Percentiles rank a stretch among this genome's conserved stretches.
Conservation (phyloP, 2,329 filamentous ascomycete species). For the Penicillium expansum region DNA sequence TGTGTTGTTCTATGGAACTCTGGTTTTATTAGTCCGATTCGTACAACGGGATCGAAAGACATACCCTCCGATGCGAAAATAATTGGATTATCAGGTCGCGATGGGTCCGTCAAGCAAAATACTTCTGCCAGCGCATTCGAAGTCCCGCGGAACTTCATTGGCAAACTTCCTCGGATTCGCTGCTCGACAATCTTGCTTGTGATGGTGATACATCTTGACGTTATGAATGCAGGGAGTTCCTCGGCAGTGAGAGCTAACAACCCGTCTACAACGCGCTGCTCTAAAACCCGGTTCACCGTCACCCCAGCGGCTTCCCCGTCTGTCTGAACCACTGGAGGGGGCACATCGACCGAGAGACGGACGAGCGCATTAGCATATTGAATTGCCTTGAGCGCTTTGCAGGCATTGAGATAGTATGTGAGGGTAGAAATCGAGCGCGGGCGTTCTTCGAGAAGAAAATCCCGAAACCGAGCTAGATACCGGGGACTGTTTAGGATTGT, state of each 20-base stretch:
- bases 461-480: slow-evolving; percentile 63
- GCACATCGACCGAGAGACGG: slow-evolving; percentile 52
- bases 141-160: slow-evolving; percentile 62
- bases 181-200: slow-evolving; percentile 68
- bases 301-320: slow-evolving; percentile 50
- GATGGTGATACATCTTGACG: slow-evolving; percentile 65
- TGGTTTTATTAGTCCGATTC: slow-evolving; percentile 28
- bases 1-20: slow-evolving; percentile 73
- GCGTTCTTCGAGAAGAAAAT: slow-evolving; percentile 60
- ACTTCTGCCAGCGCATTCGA: slow-evolving; percentile 74
- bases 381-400: slow-evolving; percentile 69
- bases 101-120: slow-evolving; percentile 74
- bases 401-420: slow-evolving; percentile 68
- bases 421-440: slow-evolving; percentile 64
- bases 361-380: slow-evolving; percentile 68
- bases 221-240: slow-evolving; percentile 70
- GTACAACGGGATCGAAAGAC: neutral
- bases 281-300: slow-evolving; percentile 58
- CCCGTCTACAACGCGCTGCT: slow-evolving; percentile 62
- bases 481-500: slow-evolving; percentile 64
- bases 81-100: slow-evolving; percentile 70
- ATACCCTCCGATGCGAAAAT: slow-evolving; percentile 72
- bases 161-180: slow-evolving; percentile 65
- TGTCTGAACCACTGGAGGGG: slow-evolving; percentile 57
- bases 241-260: slow-evolving; percentile 64